Conservation (phyloP, 345 rosid genomes). For the Populus nigra region DNA sequence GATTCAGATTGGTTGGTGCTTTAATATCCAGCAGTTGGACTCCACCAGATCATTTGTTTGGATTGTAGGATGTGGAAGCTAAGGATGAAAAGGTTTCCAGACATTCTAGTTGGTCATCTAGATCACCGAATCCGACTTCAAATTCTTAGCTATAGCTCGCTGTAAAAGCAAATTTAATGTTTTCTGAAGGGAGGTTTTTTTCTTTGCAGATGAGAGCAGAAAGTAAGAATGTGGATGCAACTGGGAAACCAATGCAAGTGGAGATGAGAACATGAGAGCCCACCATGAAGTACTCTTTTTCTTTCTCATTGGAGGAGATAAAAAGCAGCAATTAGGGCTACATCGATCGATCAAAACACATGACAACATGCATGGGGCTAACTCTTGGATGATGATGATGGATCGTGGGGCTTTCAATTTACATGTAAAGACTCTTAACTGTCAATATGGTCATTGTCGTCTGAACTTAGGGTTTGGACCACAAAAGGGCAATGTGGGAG, state of each 20-base stretch:
- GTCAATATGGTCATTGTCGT: conserved; percentile 43
- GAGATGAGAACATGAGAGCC: conserved; percentile 29
- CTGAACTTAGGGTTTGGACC: conserved; percentile 47
- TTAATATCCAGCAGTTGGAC: neutral
- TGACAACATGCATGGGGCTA: conserved; percentile 24
- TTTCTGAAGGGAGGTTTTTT: conserved; percentile 10
- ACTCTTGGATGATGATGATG: conserved; percentile 16
- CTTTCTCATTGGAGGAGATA: neutral
- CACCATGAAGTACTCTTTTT: conserved; percentile 21
- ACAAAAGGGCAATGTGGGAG: conserved; percentile 38
- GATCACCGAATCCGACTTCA: conserved; percentile 20
- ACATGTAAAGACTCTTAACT: conserved; percentile 30
- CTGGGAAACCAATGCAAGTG: conserved; percentile 14
- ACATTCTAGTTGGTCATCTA: conserved; percentile 21
- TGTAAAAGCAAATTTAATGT: neutral
- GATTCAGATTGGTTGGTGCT: neutral
- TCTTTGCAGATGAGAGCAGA: conserved; percentile 28
- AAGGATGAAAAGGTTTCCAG: neutral
- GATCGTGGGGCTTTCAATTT: conserved; percentile 5
- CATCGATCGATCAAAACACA: conserved; percentile 1
- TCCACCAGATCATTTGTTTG: neutral
- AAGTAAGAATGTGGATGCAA: conserved; percentile 31
- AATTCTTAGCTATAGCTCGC: neutral
- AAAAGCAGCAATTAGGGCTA: neutral
- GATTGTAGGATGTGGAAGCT: neutral